Evolutionary conservation across 2,329 filamentous ascomycete genomes (phyloP).

Genomic region (Phialophora chinensis): DNA sequence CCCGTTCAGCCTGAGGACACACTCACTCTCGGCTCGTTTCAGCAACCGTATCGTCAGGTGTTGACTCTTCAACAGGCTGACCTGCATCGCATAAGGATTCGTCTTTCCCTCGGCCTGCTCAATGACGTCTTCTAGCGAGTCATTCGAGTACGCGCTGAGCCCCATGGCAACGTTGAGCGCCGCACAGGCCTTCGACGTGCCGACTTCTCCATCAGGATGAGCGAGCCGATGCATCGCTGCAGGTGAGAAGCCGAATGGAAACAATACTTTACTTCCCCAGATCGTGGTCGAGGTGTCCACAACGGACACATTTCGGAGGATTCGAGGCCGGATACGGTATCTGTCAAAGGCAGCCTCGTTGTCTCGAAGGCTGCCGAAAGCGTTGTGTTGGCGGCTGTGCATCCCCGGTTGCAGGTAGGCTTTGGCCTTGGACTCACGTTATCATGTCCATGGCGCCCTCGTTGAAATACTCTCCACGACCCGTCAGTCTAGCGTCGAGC

Average conservation of each 20-base stretch:
- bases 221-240: conserved; percentile 61
- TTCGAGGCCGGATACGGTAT: conserved; percentile 53
- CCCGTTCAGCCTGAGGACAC: neutral
- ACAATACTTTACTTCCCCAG: conserved; percentile 51
- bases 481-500: neutral
- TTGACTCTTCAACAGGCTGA: conserved; percentile 39
- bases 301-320: conserved; percentile 47
- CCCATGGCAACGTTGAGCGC: conserved; percentile 54
- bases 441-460: conserved; percentile 62
- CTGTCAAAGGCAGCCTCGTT: conserved; percentile 60
- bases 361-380: conserved; percentile 48
- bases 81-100: conserved; percentile 41
- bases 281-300: conserved; percentile 51
- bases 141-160: conserved; percentile 56
- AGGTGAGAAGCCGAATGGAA: conserved; percentile 62
- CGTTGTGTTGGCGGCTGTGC: conserved; percentile 5
- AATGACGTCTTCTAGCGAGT: conserved; percentile 54
- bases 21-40: conserved; percentile 51
- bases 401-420: conserved; percentile 35
- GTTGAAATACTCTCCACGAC: conserved; percentile 60
- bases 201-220: conserved; percentile 60
- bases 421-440: conserved; percentile 45
- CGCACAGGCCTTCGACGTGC: conserved; percentile 56
- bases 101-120: conserved; percentile 40
- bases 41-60: conserved; percentile 50